phyloP scores from a whole-genome alignment of 2,329 filamentous ascomycete species.

The Ascochyta pisi region DNA sequence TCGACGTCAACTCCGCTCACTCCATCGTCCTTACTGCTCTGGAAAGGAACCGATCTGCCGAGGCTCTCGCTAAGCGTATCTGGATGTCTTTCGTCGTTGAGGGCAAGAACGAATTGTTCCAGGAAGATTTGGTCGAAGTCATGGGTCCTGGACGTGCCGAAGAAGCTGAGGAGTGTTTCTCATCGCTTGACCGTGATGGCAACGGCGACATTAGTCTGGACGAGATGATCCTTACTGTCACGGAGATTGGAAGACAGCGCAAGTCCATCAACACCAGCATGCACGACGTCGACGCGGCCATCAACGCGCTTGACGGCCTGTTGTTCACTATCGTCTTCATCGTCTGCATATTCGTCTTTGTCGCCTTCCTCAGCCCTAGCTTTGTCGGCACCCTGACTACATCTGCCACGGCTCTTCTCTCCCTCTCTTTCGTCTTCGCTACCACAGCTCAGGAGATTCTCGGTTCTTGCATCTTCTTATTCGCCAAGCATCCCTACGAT shows the following conservation, averaged over 20 bases:
- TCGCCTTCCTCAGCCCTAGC: constrained; percentile 86
- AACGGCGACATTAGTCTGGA: constrained; percentile 96
- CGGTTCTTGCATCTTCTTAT: constrained; percentile 98
- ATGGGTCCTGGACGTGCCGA: constrained; percentile 75
- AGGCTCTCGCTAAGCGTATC: constrained; percentile 90
- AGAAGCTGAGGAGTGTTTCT: constrained; percentile 87
- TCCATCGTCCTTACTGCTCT: constrained; percentile 88
- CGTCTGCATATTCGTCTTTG: constrained; percentile 82
- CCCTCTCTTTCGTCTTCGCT: constrained; percentile 95
- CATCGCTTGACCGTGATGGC: constrained; percentile 79
- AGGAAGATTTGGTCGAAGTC: constrained; percentile 86
- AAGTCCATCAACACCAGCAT: constrained; percentile 91
- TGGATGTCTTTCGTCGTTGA: constrained; percentile 99
- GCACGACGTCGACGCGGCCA: constrained; percentile 96
- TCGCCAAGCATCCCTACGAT: constrained; percentile 98
- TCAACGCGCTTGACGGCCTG: constrained; percentile 87
- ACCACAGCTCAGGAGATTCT: constrained; percentile 92
- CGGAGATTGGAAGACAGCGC: constrained; percentile 82
- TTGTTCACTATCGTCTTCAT: constrained; percentile 82
- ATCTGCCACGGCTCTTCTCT: constrained; percentile 88
- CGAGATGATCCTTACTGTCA: constrained; percentile 89
- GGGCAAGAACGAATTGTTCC: constrained; percentile 77
- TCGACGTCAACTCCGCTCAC: constrained; percentile 90
- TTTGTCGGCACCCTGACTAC: constrained; percentile 87
- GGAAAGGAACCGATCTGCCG: constrained; percentile 81